Base-by-base conservation (phyloP, 2,329 filamentous ascomycete genomes). In the Daldinia sp. region DNA sequence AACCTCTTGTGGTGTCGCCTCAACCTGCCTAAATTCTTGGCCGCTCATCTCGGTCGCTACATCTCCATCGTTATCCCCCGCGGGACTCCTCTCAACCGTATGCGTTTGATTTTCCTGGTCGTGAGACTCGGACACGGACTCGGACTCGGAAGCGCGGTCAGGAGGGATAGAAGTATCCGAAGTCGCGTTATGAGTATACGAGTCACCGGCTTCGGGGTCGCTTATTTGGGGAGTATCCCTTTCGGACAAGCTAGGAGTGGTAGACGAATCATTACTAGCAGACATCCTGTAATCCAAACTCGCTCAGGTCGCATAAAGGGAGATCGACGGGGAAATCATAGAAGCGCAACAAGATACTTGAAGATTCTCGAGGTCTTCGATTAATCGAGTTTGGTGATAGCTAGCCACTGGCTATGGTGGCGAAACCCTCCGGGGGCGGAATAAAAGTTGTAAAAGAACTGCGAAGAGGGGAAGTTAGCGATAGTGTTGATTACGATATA, bases 21-120 rank as follows among this genome's bases (percentile, higher is more conserved):
- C 60, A 18, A 37, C 9, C 33, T 26, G 54, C 18, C 12, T 12
- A 56, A 46, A 26, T 30, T 12, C 20, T 12, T 26, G 64, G 18
- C 28, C 41, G 33, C 63, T 54, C 53, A 46, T 48, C 18, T 20
- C 59, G 18, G 23, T 65, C 33, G 51, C 42, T 48, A 55, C 46
- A 65, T 60, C 18, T 6, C 69, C 64, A 6, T 37, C 26, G 30
- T 33, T 26, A 28, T 41, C 51, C 23, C 59, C 65, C 6, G 70
- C 71, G 12, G 71, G 71, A 65, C 76, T 75, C n/a, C 84, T 79
- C 72, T 82, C 81, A 51, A 83, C 71, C 18, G 78, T 68, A 63
- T 86, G 84, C 3, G 82, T 81, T 35, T 84, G 84, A 48, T 84
- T 85, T 74, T 86, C 84, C 55, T 81, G 78, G 57, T 83, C 79